Percentiles rank a stretch among this genome's conserved stretches.
Conservation (phyloP, 805 yeast species). For the Yarrowia alimentaria region DNA sequence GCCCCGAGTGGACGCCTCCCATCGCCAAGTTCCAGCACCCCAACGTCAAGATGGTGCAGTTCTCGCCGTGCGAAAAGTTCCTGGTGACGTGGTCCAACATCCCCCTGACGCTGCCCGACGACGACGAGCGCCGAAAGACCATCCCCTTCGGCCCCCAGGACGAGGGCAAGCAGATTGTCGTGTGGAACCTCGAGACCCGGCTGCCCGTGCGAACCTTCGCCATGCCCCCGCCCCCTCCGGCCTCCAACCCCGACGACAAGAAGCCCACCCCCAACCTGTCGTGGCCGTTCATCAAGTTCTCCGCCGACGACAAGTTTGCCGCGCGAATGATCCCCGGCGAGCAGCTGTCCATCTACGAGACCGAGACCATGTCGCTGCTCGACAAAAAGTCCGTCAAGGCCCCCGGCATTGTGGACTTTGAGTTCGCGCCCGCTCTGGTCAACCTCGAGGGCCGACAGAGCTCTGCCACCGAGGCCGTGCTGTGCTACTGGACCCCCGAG, state of each 20-base stretch:
- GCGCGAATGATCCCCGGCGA: constrained; percentile 90
- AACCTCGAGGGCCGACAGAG: constrained; percentile 55
- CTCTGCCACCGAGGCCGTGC: constrained; percentile 48
- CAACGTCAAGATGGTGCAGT: constrained; percentile 82
- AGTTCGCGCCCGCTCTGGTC: constrained; percentile 90
- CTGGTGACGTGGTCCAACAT: constrained; percentile 87
- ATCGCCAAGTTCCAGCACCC: constrained; percentile 71
- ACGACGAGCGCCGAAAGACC: constrained; percentile 55
- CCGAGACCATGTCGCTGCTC: constrained; percentile 70
- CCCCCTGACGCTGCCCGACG: constrained; percentile 69
- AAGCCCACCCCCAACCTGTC: constrained; percentile 44
- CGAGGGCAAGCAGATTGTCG: constrained; percentile 88
- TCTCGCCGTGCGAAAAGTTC: constrained; percentile 88
- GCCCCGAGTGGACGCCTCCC: constrained; percentile 39
- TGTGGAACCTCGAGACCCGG: constrained; percentile 88
- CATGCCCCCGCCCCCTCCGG: constrained; percentile 74
- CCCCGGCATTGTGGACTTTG: constrained; percentile 84
- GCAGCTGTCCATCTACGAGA: constrained; percentile 86
- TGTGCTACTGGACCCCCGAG: constrained; percentile 98
- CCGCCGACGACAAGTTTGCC: constrained; percentile 85
- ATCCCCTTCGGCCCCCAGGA: constrained; percentile 85
- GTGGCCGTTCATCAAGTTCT: constrained; percentile 99
- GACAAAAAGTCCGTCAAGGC: constrained; percentile 83
- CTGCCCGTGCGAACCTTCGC: constrained; percentile 88
- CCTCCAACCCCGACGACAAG: too few species aligned